Evolutionary conservation across 148 eudicot genomes (phyloP).

Genomic region (Rhododendron griersonianum): DNA sequence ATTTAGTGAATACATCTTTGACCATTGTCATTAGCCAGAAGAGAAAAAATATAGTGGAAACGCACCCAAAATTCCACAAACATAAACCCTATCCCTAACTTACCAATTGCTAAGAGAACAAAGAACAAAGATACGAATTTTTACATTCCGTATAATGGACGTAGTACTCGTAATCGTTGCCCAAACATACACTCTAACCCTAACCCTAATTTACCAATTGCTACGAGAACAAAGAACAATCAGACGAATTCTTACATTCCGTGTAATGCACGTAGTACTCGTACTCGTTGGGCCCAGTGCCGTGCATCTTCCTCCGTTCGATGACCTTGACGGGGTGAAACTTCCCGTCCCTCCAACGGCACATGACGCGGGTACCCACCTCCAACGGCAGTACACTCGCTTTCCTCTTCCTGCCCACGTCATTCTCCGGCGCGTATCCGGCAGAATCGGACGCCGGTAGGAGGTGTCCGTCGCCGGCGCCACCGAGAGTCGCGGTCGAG

Average conservation of each 20-base stretch:
- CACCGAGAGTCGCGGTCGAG: neutral
- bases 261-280: conserved; percentile 96
- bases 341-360: conserved; percentile 85
- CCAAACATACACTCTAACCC: neutral
- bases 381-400: conserved; percentile 52
- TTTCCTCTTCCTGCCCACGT: conserved; percentile 29
- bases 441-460: conserved; percentile 18
- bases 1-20: no score
- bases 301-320: conserved; percentile 57
- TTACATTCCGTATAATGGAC: conserved; percentile 88
- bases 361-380: conserved; percentile 78
- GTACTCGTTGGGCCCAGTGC: conserved; percentile 53
- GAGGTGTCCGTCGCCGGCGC: conserved; percentile 19
- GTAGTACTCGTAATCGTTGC: conserved; percentile 65
- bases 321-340: conserved; percentile 88
- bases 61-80: neutral
- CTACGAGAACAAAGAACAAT: neutral
- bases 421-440: conserved; percentile 23
- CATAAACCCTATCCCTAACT: neutral
- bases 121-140: conserved; percentile 9
- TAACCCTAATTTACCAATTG: neutral
- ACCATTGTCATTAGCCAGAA: no score
- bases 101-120: neutral
- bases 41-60: neutral
- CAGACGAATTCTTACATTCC: conserved; percentile 51